Conservation (phyloP, 768 basidiomycete species). For the Phaeolepiota aurea region DNA sequence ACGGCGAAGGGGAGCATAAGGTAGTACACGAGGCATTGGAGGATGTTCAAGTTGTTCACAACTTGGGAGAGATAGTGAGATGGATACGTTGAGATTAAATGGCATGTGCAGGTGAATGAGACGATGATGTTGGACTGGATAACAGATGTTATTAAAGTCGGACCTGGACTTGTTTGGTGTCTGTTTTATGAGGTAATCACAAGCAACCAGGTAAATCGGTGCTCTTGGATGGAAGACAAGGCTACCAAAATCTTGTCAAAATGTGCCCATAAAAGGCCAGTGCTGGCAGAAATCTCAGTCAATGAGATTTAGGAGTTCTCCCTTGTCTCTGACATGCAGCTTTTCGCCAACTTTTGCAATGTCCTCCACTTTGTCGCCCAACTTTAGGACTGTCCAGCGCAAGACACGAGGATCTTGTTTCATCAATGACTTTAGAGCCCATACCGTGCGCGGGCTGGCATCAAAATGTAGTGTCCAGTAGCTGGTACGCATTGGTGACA, state of each 20-base stretch:
- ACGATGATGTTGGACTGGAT: too few species aligned
- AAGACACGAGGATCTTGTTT: conserved; percentile 77
- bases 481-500: conserved; percentile 26
- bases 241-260: too few species aligned
- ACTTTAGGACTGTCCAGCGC: conserved; percentile 72
- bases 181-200: too few species aligned
- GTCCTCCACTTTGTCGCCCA: conserved; percentile 68
- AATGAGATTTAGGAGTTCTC: conserved; percentile 12
- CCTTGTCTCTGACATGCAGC: conserved; percentile 20
- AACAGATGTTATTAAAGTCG: too few species aligned
- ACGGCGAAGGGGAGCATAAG: conserved; percentile 40
- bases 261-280: too few species aligned
- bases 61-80: conserved; percentile 15
- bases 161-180: too few species aligned
- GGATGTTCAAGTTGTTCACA: conserved; percentile 26
- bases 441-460: conserved; percentile 65
- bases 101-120: too few species aligned
- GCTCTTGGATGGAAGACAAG: too few species aligned
- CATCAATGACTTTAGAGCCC: conserved; percentile 56
- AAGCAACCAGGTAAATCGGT: too few species aligned
- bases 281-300: conserved; percentile 7
- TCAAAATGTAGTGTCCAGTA: conserved; percentile 93
- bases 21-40: conserved; percentile 28
- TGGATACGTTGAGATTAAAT: too few species aligned
- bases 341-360: conserved; percentile 46